Evolutionary conservation across 2,329 filamentous ascomycete genomes (phyloP).

Genomic region (Rhynchosporium agropyri): DNA sequence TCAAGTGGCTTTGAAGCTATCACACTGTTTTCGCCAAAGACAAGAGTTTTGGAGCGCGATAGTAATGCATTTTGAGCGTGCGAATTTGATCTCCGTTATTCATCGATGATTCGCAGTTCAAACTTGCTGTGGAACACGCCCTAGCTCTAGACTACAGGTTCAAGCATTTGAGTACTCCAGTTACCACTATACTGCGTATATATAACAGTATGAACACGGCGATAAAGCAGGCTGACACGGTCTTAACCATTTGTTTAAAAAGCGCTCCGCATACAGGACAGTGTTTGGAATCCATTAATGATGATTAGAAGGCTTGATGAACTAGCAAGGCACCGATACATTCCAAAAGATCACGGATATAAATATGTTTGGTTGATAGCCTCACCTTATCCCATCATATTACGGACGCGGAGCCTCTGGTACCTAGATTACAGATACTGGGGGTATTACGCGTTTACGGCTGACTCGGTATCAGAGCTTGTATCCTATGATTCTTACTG

Average conservation of each 20-base stretch:
- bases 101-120: too few species aligned
- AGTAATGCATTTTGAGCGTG: too few species aligned
- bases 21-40: too few species aligned
- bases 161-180: too few species aligned
- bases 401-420: background rate
- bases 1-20: too few species aligned
- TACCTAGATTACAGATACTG: background rate
- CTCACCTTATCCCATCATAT: background rate
- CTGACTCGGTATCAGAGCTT: background rate
- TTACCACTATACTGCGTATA: too few species aligned
- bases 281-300: background rate
- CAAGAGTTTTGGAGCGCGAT: too few species aligned
- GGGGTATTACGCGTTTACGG: background rate
- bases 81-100: too few species aligned
- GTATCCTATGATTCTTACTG: background rate
- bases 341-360: background rate
- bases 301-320: too few species aligned
- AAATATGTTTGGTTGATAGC: background rate
- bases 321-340: background rate
- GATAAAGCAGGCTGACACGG: constrained; percentile 13
- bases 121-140: too few species aligned
- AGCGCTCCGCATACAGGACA: background rate
- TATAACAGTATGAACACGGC: background rate
- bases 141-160: too few species aligned
- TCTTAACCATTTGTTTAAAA: background rate